phyloP scores from a whole-genome alignment of 176 grass and related monocot genomes.

The Ananas comosus region DNA sequence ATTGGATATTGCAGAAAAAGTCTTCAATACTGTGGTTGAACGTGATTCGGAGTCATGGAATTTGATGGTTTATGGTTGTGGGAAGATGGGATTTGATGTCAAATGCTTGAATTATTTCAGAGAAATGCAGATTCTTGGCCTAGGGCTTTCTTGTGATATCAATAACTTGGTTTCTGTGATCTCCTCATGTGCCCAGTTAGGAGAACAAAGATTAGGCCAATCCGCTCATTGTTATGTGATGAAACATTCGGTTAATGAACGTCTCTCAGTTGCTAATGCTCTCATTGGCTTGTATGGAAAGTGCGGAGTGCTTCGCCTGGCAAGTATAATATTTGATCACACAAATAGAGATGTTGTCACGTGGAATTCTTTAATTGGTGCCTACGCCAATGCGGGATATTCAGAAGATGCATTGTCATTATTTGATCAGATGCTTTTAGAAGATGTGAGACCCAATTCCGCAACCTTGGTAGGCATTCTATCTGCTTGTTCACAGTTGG shows the following conservation, averaged over 20 bases:
- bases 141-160: conserved; percentile 20
- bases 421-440: conserved; percentile 46
- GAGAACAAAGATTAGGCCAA: conserved; percentile 29
- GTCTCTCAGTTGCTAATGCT: conserved; percentile 49
- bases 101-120: conserved; percentile 60
- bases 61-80: conserved; percentile 42
- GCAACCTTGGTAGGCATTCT: conserved; percentile 38
- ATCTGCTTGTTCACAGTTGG: conserved; percentile 48
- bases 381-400: conserved; percentile 45
- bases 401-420: conserved; percentile 37
- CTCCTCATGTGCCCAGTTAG: conserved; percentile 46
- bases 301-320: conserved; percentile 39
- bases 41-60: conserved; percentile 47
- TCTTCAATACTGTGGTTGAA: conserved; percentile 33
- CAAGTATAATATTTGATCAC: conserved; percentile 32
- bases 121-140: conserved; percentile 33
- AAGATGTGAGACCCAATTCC: conserved; percentile 43
- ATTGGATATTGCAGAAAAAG: conserved; percentile 26
- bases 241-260: conserved; percentile 27
- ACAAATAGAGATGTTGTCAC: conserved; percentile 40
- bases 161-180: conserved; percentile 49
- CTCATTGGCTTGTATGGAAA: conserved; percentile 65
- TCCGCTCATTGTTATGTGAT: conserved; percentile 48
- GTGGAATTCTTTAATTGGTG: conserved; percentile 53
- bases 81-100: conserved; percentile 39